Percentiles rank a stretch among this genome's conserved stretches.
These are phyloP conservation scores for Glebionis coronaria DNA, from an alignment of 129 eudicot species.

Conservation along the genomic window DNA sequence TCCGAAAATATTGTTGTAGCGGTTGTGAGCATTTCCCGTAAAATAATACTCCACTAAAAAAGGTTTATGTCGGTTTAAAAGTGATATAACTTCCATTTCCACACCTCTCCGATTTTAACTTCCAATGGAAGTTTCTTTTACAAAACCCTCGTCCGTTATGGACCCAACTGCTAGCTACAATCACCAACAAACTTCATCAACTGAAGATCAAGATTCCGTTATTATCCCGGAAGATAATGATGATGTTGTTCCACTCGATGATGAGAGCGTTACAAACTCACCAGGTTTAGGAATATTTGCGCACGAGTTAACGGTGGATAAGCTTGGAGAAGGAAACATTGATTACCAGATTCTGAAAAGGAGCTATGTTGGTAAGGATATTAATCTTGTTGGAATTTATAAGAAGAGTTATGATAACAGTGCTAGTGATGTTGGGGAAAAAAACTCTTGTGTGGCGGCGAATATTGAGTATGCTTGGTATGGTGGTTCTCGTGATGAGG, in stretches of 20 bases:
- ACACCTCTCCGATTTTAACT: too few relatives aligned
- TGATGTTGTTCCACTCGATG: neutral
- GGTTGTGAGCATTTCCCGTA: too few relatives aligned
- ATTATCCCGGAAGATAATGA: constrained; percentile 3
- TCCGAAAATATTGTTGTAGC: too few relatives aligned
- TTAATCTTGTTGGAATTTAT: constrained; percentile 18
- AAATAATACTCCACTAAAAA: too few relatives aligned
- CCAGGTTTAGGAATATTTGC: neutral
- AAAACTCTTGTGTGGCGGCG: constrained; percentile 28
- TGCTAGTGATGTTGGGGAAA: constrained; percentile 22
- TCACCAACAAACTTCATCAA: neutral
- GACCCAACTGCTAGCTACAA: neutral
- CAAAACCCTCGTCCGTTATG: too few relatives aligned
- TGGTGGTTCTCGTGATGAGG: constrained; percentile 33
- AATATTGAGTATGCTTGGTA: constrained; percentile 29
- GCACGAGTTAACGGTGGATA: neutral
- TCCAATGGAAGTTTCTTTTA: too few relatives aligned
- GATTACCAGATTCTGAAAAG: constrained; percentile 12
- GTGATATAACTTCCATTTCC: too few relatives aligned
- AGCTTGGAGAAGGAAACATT: constrained; percentile 8
- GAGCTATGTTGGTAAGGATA: constrained; percentile 18
- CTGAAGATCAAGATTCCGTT: constrained; percentile 15
- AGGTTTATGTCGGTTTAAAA: too few relatives aligned
- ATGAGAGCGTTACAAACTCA: neutral
- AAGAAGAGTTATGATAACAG: constrained; percentile 18